Conservation (phyloP, 768 basidiomycete species). For the Pisolithus albus region DNA sequence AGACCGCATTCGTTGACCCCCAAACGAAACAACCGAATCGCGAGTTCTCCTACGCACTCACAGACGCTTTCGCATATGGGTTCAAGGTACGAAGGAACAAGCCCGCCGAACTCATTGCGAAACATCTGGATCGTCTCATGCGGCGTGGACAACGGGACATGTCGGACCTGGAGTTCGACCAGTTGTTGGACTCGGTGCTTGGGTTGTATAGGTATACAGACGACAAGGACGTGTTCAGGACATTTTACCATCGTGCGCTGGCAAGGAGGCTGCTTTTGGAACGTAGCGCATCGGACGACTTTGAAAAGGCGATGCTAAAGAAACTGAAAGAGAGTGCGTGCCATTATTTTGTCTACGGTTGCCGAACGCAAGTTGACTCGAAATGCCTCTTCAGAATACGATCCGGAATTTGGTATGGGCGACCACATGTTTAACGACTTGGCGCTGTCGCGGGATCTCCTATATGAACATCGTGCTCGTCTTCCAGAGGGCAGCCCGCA, state of each 20-base stretch:
- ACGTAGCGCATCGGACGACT: constrained; percentile 79
- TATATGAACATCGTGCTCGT: constrained; percentile 57
- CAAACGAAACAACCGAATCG: constrained; percentile 36
- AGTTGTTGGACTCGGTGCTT: constrained; percentile 57
- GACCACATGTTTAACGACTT: constrained; percentile 95
- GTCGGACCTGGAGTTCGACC: constrained; percentile 57
- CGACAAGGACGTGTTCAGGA: constrained; percentile 91
- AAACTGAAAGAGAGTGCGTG: constrained; percentile 75
- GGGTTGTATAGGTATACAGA: constrained; percentile 80
- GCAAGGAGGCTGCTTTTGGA: constrained; percentile 85
- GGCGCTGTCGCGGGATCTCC: constrained; percentile 64
- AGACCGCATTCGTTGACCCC: constrained; percentile 43
- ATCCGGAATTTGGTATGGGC: constrained; percentile 91
- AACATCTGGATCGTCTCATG: constrained; percentile 82
- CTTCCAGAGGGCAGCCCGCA: constrained; percentile 31
- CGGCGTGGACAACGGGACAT: constrained; percentile 73
- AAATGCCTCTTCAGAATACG: constrained; percentile 57
- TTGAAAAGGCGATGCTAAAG: constrained; percentile 78
- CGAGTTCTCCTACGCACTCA: constrained; percentile 60
- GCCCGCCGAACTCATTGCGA: constrained; percentile 91
- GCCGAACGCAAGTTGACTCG: constrained; percentile 11
- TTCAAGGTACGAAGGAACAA: constrained; percentile 74
- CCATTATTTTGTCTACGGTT: neutral
- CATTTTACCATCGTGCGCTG: constrained; percentile 82
- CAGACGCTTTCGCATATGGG: constrained; percentile 64